A percentile compares a stretch with the other conserved stretches of the same genome.
Conservation (phyloP, 768 basidiomycete genomes). For the Serpula lacrymans region DNA sequence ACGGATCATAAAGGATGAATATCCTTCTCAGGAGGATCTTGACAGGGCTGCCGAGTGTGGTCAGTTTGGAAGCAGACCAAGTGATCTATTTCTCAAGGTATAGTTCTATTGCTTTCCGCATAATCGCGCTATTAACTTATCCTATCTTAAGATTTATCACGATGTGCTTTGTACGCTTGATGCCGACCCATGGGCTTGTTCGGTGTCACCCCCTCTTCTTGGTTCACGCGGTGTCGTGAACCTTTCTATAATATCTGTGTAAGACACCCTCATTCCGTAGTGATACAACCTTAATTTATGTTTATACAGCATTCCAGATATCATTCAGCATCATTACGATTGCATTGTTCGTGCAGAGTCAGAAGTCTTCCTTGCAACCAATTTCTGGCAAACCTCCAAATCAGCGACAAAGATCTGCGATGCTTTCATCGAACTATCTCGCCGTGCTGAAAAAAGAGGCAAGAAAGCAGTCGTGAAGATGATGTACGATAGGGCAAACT, state of each 20-base stretch:
- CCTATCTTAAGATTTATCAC: slow-evolving; percentile 47
- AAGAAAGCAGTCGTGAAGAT: slow-evolving; percentile 59
- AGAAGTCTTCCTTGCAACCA: slow-evolving; percentile 68
- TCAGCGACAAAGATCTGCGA: slow-evolving; percentile 48
- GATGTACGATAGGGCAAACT: slow-evolving; percentile 66
- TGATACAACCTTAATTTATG: slow-evolving; percentile 6
- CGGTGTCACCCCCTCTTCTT: slow-evolving; percentile 62
- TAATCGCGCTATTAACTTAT: background rate
- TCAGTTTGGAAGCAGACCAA: slow-evolving; percentile 49
- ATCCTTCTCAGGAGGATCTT: slow-evolving; percentile 39
- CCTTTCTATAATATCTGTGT: slow-evolving; percentile 57
- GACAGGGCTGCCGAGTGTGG: slow-evolving; percentile 47
- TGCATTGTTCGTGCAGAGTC: slow-evolving; percentile 57
- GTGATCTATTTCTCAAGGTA: slow-evolving; percentile 60
- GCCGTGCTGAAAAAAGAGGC: slow-evolving; percentile 39
- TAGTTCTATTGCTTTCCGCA: background rate
- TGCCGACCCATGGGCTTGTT: slow-evolving; percentile 48
- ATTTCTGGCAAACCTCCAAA: slow-evolving; percentile 54
- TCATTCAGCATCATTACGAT: slow-evolving; percentile 66
- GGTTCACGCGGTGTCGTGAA: slow-evolving; percentile 62
- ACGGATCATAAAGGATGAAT: slow-evolving; percentile 18
- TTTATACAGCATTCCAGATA: slow-evolving; percentile 56
- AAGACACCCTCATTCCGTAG: slow-evolving; percentile 11
- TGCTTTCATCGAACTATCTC: slow-evolving; percentile 52
- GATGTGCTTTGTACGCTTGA: slow-evolving; percentile 60